Evolutionary conservation across 345 rosid genomes (phyloP).

Genomic region (Salix viminalis): DNA sequence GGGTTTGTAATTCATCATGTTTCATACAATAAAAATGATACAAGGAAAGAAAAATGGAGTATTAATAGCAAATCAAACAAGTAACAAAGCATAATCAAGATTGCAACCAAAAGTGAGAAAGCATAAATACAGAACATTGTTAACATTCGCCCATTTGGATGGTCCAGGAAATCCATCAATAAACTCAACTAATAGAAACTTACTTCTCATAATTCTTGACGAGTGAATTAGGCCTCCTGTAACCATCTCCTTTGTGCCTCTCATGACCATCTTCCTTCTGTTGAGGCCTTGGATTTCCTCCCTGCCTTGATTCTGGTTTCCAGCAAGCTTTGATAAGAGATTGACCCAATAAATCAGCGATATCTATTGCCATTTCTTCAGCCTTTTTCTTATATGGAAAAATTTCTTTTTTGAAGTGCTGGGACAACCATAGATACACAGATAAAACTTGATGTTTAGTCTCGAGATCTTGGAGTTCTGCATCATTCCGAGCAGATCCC

Average conservation of each 20-base stretch:
- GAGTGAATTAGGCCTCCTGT: conserved; percentile 58
- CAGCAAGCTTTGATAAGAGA: conserved; percentile 66
- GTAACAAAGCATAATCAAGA: not conserved
- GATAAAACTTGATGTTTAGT: conserved; percentile 81
- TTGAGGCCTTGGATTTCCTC: conserved; percentile 36
- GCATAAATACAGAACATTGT: not conserved
- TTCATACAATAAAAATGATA: not conserved
- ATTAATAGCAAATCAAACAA: not conserved
- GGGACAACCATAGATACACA: conserved; percentile 85
- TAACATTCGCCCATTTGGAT: not conserved
- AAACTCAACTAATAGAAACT: conserved; percentile 14
- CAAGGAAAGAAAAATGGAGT: not conserved
- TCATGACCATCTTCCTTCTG: conserved; percentile 43
- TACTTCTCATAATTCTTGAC: conserved; percentile 40
- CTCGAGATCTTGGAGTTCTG: conserved; percentile 81
- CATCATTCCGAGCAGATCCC: conserved; percentile 73
- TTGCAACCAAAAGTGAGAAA: not conserved
- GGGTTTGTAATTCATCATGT: not conserved
- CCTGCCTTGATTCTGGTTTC: conserved; percentile 68
- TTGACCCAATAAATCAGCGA: conserved; percentile 78
- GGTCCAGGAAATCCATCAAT: not conserved
- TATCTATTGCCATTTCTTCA: conserved; percentile 74
- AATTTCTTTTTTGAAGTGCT: conserved; percentile 65
- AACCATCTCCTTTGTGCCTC: conserved; percentile 37
- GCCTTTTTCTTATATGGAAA: conserved; percentile 73